These are phyloP conservation scores for Pleurotus eryngii DNA, from an alignment of 768 basidiomycete genomes.

Conservation along the genomic window DNA sequence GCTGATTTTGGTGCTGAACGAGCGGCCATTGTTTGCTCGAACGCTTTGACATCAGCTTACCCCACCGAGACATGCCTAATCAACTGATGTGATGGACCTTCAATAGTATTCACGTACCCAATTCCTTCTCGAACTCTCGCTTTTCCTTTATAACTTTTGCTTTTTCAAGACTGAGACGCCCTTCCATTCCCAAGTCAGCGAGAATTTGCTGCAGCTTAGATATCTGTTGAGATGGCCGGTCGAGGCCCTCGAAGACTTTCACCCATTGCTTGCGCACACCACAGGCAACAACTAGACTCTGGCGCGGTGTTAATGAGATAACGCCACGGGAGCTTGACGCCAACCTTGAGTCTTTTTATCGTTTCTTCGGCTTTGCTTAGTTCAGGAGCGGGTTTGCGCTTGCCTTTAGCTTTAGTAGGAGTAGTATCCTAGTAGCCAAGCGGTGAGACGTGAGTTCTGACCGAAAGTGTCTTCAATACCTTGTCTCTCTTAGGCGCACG, in stretches of 20 bases:
- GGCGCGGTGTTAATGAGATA: not conserved
- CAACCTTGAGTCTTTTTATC: conserved; percentile 72
- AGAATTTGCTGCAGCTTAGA: conserved; percentile 62
- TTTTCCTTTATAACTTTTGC: conserved; percentile 71
- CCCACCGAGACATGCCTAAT: not conserved
- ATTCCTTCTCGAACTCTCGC: conserved; percentile 74
- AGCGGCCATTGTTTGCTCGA: conserved; percentile 45
- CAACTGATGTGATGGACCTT: not conserved
- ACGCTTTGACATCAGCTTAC: conserved; percentile 73
- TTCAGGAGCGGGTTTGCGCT: conserved; percentile 26
- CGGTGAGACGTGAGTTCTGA: not conserved
- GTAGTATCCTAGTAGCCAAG: not conserved
- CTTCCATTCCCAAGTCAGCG: conserved; percentile 74
- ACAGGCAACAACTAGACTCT: conserved; percentile 72
- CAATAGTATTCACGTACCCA: conserved; percentile 46
- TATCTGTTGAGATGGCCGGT: conserved; percentile 60
- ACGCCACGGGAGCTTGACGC: conserved; percentile 6
- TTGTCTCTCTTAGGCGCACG: conserved; percentile 37
- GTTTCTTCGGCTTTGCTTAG: conserved; percentile 65
- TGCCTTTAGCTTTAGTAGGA: conserved; percentile 24
- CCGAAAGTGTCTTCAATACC: conserved; percentile 15
- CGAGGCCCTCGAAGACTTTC: conserved; percentile 62
- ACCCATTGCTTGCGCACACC: conserved; percentile 78
- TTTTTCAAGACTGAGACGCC: conserved; percentile 74
- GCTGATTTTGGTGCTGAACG: conserved; percentile 21